phyloP scores from a whole-genome alignment of 345 rosid species.

The Citrus cavaleriei region DNA sequence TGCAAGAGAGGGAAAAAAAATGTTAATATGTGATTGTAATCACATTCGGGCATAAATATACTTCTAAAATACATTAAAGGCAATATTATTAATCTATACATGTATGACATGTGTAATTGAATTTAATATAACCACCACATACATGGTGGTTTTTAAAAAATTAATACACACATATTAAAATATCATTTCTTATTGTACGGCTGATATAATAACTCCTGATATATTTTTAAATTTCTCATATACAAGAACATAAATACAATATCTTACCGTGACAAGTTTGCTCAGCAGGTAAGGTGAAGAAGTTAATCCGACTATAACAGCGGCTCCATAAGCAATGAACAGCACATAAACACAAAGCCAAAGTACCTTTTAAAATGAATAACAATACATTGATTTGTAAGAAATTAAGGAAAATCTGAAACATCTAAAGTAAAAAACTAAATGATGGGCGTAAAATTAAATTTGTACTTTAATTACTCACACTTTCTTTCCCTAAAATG shows the following conservation, averaged over 20 bases:
- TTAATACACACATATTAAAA: too few species aligned
- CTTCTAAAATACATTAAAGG: too few species aligned
- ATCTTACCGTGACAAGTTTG: constrained; percentile 21
- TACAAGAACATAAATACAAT: background rate
- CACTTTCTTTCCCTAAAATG: constrained; percentile 26
- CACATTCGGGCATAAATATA: background rate
- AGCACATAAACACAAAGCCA: constrained; percentile 31
- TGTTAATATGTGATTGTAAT: too few species aligned
- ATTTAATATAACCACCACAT: too few species aligned
- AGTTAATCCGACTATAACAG: constrained; percentile 9
- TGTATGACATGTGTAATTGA: too few species aligned
- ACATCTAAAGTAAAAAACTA: too few species aligned
- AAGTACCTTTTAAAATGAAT: constrained; percentile 11
- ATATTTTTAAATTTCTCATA: too few species aligned
- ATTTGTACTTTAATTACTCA: background rate
- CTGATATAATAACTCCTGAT: too few species aligned
- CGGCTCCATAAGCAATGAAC: constrained; percentile 26
- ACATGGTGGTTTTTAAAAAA: too few species aligned
- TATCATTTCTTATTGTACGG: fast-evolving
- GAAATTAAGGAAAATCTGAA: too few species aligned
- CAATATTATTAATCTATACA: fast-evolving
- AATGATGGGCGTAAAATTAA: background rate
- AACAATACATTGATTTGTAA: too few species aligned
- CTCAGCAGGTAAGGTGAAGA: constrained; percentile 13
- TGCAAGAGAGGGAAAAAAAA: background rate